Evolutionary conservation across 2,329 filamentous ascomycete species (phyloP).

Genomic region (Fusarium beomiforme): DNA sequence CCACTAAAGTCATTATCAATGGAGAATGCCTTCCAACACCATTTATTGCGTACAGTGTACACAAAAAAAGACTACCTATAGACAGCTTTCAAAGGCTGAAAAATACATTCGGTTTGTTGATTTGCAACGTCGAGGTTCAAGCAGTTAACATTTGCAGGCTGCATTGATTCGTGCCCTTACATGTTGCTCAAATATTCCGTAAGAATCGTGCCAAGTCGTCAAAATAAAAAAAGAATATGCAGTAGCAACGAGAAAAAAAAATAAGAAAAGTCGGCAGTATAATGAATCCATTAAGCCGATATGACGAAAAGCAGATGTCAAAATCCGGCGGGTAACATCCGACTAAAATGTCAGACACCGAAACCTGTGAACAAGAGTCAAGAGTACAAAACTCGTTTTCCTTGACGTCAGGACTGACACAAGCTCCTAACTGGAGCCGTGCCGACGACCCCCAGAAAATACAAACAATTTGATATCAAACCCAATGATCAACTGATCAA

Average conservation of each 20-base stretch:
- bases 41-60: slow-evolving; percentile 31
- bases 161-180: slow-evolving; percentile 5
- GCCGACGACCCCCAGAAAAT: background rate
- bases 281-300: slow-evolving; percentile 42
- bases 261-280: slow-evolving; percentile 17
- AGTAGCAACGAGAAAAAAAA: slow-evolving; percentile 16
- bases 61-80: slow-evolving; percentile 23
- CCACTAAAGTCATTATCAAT: background rate
- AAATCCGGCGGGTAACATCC: slow-evolving; percentile 30
- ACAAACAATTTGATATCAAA: slow-evolving; percentile 33
- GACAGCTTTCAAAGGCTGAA: slow-evolving; percentile 5
- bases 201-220: slow-evolving; percentile 40
- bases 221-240: slow-evolving; percentile 36
- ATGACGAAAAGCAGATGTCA: slow-evolving; percentile 32
- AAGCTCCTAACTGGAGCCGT: background rate
- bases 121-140: slow-evolving; percentile 14
- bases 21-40: slow-evolving; percentile 20
- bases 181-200: slow-evolving; percentile 33
- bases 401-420: background rate
- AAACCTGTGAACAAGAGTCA: slow-evolving; percentile 38
- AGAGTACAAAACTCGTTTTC: slow-evolving; percentile 18
- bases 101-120: slow-evolving; percentile 11
- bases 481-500: slow-evolving; percentile 39
- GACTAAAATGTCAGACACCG: slow-evolving; percentile 26
- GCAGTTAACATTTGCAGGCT: slow-evolving; percentile 9